These are phyloP conservation scores for Botryotinia calthae DNA, from an alignment of 2,329 filamentous ascomycete species.

Conservation along the genomic window DNA sequence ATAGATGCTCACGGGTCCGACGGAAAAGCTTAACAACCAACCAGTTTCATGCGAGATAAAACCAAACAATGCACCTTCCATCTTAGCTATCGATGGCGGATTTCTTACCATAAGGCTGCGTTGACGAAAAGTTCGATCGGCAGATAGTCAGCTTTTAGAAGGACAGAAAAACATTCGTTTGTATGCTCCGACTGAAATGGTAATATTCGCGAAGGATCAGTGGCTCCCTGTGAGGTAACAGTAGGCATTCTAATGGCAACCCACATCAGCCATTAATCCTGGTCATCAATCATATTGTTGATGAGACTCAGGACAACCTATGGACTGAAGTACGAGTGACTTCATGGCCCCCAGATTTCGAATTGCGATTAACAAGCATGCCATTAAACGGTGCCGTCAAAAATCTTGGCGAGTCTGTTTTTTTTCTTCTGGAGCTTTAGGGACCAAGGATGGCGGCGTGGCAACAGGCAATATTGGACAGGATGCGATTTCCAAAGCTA, in stretches of 20 bases:
- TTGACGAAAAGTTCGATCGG: constrained; percentile 10
- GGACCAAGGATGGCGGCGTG: not conserved
- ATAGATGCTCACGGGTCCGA: not conserved
- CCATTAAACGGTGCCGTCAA: not conserved
- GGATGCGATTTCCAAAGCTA: not conserved
- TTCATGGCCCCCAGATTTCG: constrained; percentile 1
- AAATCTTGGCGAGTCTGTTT: not conserved
- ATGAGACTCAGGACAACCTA: not conserved
- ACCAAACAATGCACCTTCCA: not conserved
- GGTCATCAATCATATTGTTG: not conserved
- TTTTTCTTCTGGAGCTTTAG: not conserved
- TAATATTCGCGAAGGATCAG: constrained; percentile 1
- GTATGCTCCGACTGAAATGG: not conserved
- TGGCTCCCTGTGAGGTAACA: not conserved
- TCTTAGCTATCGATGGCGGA: constrained; percentile 1
- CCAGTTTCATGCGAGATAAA: constrained; percentile 5
- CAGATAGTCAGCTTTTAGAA: not conserved
- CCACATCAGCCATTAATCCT: not conserved
- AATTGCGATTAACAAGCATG: not conserved
- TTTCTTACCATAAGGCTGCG: constrained; percentile 17
- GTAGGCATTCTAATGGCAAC: not conserved
- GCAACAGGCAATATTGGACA: not conserved
- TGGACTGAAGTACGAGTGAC: not conserved
- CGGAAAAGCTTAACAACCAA: constrained; percentile 10
- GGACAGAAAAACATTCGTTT: not conserved